A percentile compares a stretch with the other conserved stretches of the same genome.
Conservation (phyloP, 331 rosid species). For the Arachis monticola region DNA sequence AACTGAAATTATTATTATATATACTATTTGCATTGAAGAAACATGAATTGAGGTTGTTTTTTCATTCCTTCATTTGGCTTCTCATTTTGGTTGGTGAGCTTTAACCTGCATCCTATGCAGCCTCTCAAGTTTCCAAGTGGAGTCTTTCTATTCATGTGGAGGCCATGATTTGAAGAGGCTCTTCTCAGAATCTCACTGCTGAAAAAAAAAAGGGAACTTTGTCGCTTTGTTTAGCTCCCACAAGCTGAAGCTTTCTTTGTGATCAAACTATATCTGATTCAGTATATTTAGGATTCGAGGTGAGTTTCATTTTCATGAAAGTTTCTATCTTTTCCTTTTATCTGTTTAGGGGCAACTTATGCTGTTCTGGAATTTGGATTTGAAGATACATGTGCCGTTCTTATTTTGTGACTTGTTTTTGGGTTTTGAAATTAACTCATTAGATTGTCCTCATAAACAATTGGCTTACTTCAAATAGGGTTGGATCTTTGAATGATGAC, state of each 20-base stretch:
- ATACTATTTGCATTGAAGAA: not conserved
- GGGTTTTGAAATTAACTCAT: constrained; percentile 21
- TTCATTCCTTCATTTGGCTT: constrained; percentile 13
- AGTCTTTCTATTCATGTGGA: constrained; percentile 19
- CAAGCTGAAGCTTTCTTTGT: constrained; percentile 27
- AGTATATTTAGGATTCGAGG: constrained; percentile 32
- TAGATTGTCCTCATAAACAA: not conserved
- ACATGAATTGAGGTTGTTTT: constrained; percentile 19
- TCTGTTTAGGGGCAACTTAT: constrained; percentile 7
- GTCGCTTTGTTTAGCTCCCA: constrained; percentile 3
- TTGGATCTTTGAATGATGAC: constrained; percentile 14
- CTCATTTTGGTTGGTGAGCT: constrained; percentile 41
- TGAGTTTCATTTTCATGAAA: constrained; percentile 33
- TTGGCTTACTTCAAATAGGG: constrained; percentile 9
- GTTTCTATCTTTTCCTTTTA: not conserved
- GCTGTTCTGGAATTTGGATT: not conserved
- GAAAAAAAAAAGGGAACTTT: constrained; percentile 6
- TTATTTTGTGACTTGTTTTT: not conserved
- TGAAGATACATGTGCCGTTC: not conserved
- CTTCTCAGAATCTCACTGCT: constrained; percentile 23
- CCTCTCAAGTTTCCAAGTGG: constrained; percentile 51
- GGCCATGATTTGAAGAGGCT: constrained; percentile 40
- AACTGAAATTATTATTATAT: not conserved
- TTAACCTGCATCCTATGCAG: constrained; percentile 38
- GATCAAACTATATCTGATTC: constrained; percentile 17